Percentiles rank a stretch among this genome's conserved stretches.
phyloP scores from a whole-genome alignment of 1,284 basidiomycete species.

The Peniophora sp. region DNA sequence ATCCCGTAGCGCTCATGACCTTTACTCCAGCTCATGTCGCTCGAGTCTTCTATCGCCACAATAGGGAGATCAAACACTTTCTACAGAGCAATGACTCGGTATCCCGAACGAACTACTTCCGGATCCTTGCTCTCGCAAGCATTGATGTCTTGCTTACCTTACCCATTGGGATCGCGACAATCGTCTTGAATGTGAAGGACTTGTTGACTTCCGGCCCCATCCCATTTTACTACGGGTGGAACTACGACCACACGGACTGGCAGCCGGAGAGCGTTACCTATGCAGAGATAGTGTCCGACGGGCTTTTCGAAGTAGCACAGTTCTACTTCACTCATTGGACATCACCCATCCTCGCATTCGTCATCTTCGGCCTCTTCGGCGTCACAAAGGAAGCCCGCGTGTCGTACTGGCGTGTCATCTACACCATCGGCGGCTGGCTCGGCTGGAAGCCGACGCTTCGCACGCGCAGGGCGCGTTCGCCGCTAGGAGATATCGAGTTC shows the following conservation, averaged over 20 bases:
- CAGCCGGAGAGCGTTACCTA: too few species aligned
- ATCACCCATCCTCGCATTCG: not conserved
- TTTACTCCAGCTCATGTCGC: not conserved
- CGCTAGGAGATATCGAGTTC: too few species aligned
- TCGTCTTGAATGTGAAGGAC: not conserved
- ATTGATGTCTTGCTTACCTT: not conserved
- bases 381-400: not conserved
- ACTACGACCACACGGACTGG: not conserved
- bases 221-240: not conserved
- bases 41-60: not conserved
- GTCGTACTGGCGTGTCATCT: not conserved
- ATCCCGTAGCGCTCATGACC: too few species aligned
- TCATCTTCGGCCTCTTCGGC: not conserved
- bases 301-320: not conserved
- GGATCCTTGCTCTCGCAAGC: not conserved
- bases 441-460: too few species aligned
- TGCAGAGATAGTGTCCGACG: too few species aligned
- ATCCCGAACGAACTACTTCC: not conserved
- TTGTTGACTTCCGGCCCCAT: not conserved
- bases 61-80: not conserved
- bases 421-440: not conserved
- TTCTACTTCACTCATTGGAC: not conserved
- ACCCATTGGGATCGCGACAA: not conserved
- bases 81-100: not conserved
- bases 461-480: too few species aligned